phyloP scores from a whole-genome alignment of 768 basidiomycete genomes.

The Kwoniella botswanensis region DNA sequence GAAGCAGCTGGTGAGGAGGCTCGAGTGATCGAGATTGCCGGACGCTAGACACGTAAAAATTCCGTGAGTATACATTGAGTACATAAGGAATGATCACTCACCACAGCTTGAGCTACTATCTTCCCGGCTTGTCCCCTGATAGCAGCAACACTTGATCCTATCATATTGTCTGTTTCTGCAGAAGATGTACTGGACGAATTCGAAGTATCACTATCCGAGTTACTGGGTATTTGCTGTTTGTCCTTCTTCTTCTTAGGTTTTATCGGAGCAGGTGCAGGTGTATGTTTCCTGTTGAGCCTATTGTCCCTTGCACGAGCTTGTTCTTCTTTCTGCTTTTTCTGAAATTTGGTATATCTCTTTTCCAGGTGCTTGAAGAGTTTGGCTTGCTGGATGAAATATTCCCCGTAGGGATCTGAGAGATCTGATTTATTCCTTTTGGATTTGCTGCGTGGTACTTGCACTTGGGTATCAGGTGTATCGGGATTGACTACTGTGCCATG shows the following conservation, averaged over 20 bases:
- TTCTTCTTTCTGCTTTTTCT: conserved; percentile 31
- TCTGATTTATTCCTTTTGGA: background rate
- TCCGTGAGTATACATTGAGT: no score
- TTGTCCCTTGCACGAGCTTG: conserved; percentile 29
- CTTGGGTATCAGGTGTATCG: background rate
- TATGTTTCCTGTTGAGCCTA: conserved; percentile 10
- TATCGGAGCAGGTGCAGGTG: background rate
- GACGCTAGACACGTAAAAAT: conserved; percentile 3
- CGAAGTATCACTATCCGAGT: background rate
- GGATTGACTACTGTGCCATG: no score
- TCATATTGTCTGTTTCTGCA: conserved; percentile 18
- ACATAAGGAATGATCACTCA: background rate
- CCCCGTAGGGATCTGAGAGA: conserved; percentile 24
- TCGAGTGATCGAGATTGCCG: conserved; percentile 12
- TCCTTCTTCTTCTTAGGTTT: conserved; percentile 5
- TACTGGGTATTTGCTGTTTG: background rate
- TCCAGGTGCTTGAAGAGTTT: conserved; percentile 40
- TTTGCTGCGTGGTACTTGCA: background rate
- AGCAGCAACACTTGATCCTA: conserved; percentile 16
- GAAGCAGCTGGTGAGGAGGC: conserved; percentile 7
- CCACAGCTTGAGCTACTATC: background rate
- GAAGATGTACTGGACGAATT: background rate
- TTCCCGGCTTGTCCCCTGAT: conserved; percentile 1
- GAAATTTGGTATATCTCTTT: conserved; percentile 39
- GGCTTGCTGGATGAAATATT: conserved; percentile 43